phyloP scores from a whole-genome alignment of 768 basidiomycete species.

The Pleurotus giganteus region DNA sequence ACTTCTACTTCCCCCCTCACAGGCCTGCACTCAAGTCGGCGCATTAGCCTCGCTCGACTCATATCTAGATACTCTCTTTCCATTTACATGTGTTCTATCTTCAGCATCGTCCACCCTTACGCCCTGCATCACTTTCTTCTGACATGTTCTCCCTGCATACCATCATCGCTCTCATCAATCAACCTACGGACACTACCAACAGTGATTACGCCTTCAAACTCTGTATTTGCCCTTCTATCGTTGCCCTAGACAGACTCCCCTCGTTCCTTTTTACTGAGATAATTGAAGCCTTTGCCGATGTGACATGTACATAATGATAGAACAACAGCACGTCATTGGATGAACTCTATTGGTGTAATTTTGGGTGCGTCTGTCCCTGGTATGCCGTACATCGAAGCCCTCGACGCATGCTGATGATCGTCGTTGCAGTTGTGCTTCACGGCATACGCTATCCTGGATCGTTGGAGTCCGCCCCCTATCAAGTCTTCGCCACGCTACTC shows the following conservation, averaged over 20 bases:
- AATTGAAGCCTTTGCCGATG: not conserved
- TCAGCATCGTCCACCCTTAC: not conserved
- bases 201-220: not conserved
- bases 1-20: conserved; percentile 2
- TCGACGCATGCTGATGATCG: too few relatives aligned
- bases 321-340: not conserved
- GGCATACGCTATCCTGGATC: too few relatives aligned
- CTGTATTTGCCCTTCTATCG: not conserved
- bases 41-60: not conserved
- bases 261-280: too few relatives aligned
- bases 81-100: not conserved
- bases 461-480: not conserved
- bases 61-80: not conserved
- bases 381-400: too few relatives aligned
- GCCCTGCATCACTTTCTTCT: not conserved
- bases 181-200: not conserved
- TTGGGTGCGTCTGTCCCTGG: too few relatives aligned
- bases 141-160: not conserved
- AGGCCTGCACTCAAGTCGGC: not conserved
- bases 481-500: too few relatives aligned
- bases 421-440: too few relatives aligned
- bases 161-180: not conserved
- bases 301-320: not conserved
- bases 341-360: not conserved
- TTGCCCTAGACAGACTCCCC: not conserved